phyloP scores from a whole-genome alignment of 2,329 filamentous ascomycete genomes.

The Emericellopsis atlantica region DNA sequence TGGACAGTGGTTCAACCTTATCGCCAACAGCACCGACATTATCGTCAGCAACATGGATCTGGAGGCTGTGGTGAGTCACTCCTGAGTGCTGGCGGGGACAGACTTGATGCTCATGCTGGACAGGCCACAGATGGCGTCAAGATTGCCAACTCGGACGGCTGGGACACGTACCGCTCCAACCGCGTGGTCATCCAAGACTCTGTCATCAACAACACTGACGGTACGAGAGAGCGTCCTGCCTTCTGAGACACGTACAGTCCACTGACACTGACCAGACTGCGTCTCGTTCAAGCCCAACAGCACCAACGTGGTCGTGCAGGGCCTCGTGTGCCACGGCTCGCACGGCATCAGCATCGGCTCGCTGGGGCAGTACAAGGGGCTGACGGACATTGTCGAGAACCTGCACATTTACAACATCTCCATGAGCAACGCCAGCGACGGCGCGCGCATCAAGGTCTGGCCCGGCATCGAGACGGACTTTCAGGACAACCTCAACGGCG shows the following conservation, averaged over 20 bases:
- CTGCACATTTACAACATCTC: constrained; percentile 49
- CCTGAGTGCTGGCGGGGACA: neutral
- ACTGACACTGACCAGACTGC: constrained; percentile 31
- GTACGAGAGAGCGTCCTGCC: neutral
- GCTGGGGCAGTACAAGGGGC: constrained; percentile 51
- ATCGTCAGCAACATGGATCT: constrained; percentile 46
- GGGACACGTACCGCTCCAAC: constrained; percentile 49
- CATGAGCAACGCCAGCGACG: constrained; percentile 48
- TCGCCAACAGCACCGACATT: constrained; percentile 53
- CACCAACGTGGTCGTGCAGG: constrained; percentile 56
- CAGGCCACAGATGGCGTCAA: constrained; percentile 34
- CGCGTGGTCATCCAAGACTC: constrained; percentile 57
- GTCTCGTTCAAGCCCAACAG: constrained; percentile 66
- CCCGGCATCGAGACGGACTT: constrained; percentile 36
- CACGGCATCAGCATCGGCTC: constrained; percentile 63
- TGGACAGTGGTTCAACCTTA: constrained; percentile 33
- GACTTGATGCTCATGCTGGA: neutral
- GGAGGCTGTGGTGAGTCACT: neutral
- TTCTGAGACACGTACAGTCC: neutral
- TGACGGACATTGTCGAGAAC: constrained; percentile 56
- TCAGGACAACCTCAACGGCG: constrained; percentile 45
- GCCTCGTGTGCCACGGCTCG: constrained; percentile 54
- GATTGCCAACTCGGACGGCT: constrained; percentile 51
- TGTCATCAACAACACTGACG: constrained; percentile 50
- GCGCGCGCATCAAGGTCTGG: constrained; percentile 63